Percentiles rank a stretch among this genome's conserved stretches.
Conservation (phyloP, 305 asterid genomes). For the Withania somnifera region DNA sequence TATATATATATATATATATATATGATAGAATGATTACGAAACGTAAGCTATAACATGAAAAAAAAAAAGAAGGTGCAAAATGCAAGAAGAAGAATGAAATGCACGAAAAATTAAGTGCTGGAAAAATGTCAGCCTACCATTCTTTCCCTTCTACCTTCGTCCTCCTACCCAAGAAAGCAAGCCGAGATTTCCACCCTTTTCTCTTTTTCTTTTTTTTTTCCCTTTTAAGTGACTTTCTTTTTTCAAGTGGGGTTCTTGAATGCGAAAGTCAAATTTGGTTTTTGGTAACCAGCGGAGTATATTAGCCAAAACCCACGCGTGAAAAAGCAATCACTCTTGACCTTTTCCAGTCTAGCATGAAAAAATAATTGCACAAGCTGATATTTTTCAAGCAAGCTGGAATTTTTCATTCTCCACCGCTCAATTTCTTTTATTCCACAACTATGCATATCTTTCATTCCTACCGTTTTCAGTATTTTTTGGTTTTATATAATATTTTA, state of each 20-base stretch:
- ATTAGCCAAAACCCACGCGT: neutral
- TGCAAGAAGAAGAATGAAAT: no score
- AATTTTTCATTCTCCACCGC: conserved; percentile 17
- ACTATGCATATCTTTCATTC: neutral
- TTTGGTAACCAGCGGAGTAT: neutral
- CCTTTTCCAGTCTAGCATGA: neutral
- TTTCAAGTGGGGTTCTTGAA: neutral
- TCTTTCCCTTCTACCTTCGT: neutral
- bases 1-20: no score
- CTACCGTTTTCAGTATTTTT: no score
- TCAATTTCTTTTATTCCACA: neutral
- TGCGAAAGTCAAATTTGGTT: neutral
- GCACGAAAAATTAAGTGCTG: neutral
- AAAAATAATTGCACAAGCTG: neutral
- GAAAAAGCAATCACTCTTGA: neutral
- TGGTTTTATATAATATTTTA: no score
- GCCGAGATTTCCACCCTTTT: neutral
- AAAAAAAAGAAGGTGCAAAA: neutral
- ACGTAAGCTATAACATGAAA: neutral
- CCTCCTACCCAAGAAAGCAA: neutral
- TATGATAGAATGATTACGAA: no score
- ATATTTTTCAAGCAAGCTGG: neutral
- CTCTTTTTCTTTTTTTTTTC: neutral
- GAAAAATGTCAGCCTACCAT: neutral
- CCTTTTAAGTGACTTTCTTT: neutral